Evolutionary conservation across 495 filamentous ascomycete species (phyloP).

Genomic region (Tuber melanosporum): DNA sequence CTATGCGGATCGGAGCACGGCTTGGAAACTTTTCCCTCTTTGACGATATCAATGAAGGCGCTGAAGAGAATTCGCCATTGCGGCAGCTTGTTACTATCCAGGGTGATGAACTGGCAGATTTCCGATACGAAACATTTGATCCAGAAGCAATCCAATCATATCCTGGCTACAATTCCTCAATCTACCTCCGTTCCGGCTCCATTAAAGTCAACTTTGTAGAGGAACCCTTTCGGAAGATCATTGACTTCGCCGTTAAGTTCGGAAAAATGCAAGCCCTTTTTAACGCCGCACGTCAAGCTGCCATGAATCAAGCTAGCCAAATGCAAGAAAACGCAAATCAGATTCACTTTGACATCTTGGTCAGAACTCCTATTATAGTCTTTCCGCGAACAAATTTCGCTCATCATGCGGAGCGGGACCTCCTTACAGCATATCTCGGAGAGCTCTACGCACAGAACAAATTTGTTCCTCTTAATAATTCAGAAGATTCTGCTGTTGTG

Average conservation of each 20-base stretch:
- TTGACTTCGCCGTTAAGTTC: conserved; percentile 95
- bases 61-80: conserved; percentile 67
- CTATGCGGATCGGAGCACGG: conserved; percentile 77
- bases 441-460: conserved; percentile 95
- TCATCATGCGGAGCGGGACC: conserved; percentile 54
- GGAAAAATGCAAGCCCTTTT: conserved; percentile 99
- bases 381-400: conserved; percentile 67
- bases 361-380: conserved; percentile 91
- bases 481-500: conserved; percentile 61
- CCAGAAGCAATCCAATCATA: conserved; percentile 59
- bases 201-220: conserved; percentile 94
- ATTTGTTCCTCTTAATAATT: conserved; percentile 74
- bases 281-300: conserved; percentile 90
- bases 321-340: conserved; percentile 81
- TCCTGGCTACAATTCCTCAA: conserved; percentile 90
- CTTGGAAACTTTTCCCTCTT: conserved; percentile 81
- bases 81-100: conserved; percentile 87
- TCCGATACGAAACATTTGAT: conserved; percentile 94
- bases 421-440: conserved; percentile 85
- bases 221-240: conserved; percentile 96
- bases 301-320: conserved; percentile 88
- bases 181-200: conserved; percentile 82
- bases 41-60: conserved; percentile 92
- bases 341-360: conserved; percentile 85
- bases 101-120: conserved; percentile 93